These are phyloP conservation scores for Phaeosphaeriaceae sp. DNA, from an alignment of 2,329 filamentous ascomycete species.

Conservation along the genomic window DNA sequence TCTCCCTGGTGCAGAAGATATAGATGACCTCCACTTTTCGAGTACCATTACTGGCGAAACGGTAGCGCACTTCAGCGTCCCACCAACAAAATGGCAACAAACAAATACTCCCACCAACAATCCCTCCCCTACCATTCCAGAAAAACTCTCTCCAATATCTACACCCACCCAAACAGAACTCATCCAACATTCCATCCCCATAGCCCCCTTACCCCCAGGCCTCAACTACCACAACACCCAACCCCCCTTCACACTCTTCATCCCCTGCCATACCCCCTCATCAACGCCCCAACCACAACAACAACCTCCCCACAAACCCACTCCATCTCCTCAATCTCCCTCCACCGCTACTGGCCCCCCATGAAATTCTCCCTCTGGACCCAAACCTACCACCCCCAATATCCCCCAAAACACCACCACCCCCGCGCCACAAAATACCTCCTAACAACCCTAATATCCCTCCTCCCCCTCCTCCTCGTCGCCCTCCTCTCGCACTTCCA, in stretches of 20 bases:
- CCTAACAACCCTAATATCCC: constrained; percentile 13
- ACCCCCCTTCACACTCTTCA: constrained; percentile 10
- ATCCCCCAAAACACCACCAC: neutral
- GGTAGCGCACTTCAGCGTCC: neutral
- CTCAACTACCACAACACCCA: constrained; percentile 12
- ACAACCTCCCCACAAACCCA: too few species aligned
- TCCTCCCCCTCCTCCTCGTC: constrained; percentile 28
- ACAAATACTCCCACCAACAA: too few species aligned
- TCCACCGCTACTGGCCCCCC: neutral
- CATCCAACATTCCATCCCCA: neutral
- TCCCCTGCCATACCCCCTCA: neutral
- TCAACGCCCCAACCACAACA: too few species aligned
- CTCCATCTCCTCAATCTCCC: constrained; percentile 3
- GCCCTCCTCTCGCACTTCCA: constrained; percentile 32
- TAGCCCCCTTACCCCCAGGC: constrained; percentile 5
- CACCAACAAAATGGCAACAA: too few species aligned
- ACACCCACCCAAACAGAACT: neutral
- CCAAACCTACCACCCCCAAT: neutral
- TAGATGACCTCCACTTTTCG: constrained; percentile 10
- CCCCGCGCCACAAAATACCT: constrained; percentile 8
- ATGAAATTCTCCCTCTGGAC: too few species aligned
- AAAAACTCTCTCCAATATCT: neutral
- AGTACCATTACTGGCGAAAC: neutral
- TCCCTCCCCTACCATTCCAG: too few species aligned
- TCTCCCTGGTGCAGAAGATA: constrained; percentile 1